phyloP scores from a whole-genome alignment of 2,329 filamentous ascomycete genomes.

The Aspergillus unguis region DNA sequence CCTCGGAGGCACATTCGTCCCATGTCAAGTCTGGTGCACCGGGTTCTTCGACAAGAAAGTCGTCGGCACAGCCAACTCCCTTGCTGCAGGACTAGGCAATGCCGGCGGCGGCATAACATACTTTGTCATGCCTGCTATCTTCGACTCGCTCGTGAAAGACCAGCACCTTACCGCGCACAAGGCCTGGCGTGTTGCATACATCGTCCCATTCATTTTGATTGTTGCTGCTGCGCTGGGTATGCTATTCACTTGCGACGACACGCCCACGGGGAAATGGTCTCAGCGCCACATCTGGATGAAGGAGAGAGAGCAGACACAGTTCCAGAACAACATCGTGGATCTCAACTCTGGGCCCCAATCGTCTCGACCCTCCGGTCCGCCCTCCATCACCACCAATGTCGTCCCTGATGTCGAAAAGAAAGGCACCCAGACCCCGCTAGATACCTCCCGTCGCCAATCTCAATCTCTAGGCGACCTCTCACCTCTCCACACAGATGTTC shows the following conservation, averaged over 20 bases:
- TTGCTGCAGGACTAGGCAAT: slow-evolving; percentile 83
- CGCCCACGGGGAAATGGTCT: slow-evolving; percentile 76
- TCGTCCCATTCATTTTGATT: slow-evolving; percentile 78
- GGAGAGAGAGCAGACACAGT: slow-evolving; percentile 28
- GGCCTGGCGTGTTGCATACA: slow-evolving; percentile 80
- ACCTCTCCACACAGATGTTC: slow-evolving; percentile 56
- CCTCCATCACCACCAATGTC: slow-evolving; percentile 25
- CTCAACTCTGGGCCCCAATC: slow-evolving; percentile 24
- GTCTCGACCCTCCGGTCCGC: slow-evolving; percentile 21
- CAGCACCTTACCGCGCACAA: slow-evolving; percentile 61
- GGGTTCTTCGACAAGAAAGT: slow-evolving; percentile 92
- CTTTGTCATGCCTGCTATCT: slow-evolving; percentile 89
- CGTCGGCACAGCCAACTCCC: slow-evolving; percentile 80
- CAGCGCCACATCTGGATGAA: slow-evolving; percentile 62
- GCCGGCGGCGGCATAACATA: slow-evolving; percentile 87
- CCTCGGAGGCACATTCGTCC: slow-evolving; percentile 44
- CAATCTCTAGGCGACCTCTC: slow-evolving; percentile 49
- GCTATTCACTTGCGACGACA: slow-evolving; percentile 73
- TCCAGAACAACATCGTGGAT: slow-evolving; percentile 31
- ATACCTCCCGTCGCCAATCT: slow-evolving; percentile 31
- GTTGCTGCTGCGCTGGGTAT: slow-evolving; percentile 63
- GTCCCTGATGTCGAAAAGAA: slow-evolving; percentile 35
- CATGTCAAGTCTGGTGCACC: slow-evolving; percentile 86
- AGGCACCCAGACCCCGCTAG: slow-evolving; percentile 22
- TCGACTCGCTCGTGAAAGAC: slow-evolving; percentile 65